These are phyloP conservation scores for Micractinium sp. DNA, from an alignment of 139 green algal species.

Conservation along the genomic window DNA sequence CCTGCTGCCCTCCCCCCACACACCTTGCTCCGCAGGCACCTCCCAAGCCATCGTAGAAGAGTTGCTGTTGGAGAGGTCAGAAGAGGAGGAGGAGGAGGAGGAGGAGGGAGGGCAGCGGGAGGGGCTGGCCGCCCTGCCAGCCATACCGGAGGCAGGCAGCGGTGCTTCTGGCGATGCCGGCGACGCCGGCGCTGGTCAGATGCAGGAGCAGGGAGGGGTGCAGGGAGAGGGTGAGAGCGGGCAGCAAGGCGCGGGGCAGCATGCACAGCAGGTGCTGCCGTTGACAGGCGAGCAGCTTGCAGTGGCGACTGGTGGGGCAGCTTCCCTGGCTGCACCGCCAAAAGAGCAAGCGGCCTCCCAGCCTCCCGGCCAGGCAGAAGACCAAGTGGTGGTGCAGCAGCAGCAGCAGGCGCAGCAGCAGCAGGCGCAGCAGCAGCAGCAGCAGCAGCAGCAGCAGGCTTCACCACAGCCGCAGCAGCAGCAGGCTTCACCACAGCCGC, in stretches of 20 bases:
- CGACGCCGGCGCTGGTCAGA: neutral
- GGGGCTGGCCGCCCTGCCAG: neutral
- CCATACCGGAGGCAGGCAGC: neutral
- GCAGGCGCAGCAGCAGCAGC: neutral
- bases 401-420: neutral
- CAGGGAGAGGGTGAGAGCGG: neutral
- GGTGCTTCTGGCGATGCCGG: neutral
- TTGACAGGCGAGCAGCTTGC: neutral
- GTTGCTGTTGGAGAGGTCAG: neutral
- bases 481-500: neutral
- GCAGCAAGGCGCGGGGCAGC: neutral
- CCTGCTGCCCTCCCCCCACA: too few species aligned
- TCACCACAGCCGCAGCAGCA: neutral
- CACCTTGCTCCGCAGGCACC: neutral
- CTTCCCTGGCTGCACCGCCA: too few species aligned
- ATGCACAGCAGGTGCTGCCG: neutral
- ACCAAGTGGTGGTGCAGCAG: neutral
- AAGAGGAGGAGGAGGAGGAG: constrained; percentile 1
- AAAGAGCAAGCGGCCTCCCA: too few species aligned
- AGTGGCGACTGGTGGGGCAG: neutral
- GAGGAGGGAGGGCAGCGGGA: neutral
- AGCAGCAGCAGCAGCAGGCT: neutral
- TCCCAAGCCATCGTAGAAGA: neutral
- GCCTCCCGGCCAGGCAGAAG: too few species aligned
- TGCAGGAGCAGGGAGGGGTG: neutral